Percentiles rank a stretch among this genome's conserved stretches.
Evolutionary conservation across 345 rosid species (phyloP).

Genomic region (Litchi chinensis): DNA sequence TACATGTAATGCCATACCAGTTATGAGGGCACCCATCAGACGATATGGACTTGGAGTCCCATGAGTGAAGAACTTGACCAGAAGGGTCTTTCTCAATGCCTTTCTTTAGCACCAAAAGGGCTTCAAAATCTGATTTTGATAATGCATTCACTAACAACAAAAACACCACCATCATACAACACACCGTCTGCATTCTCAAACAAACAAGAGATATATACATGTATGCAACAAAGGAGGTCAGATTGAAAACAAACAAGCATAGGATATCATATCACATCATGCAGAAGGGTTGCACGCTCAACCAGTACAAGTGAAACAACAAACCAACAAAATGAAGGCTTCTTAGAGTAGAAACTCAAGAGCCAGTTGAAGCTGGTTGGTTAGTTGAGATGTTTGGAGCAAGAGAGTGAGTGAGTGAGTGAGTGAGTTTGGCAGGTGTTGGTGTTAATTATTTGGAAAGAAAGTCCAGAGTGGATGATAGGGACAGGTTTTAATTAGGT

Average conservation of each 20-base stretch:
- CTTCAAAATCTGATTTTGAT: constrained; percentile 68
- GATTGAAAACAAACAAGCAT: background rate
- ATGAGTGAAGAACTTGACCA: constrained; percentile 57
- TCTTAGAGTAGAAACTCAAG: background rate
- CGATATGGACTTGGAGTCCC: constrained; percentile 64
- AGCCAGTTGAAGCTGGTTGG: background rate
- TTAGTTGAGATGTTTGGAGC: background rate
- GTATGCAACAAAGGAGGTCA: too few species aligned
- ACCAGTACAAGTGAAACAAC: background rate
- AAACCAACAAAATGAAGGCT: background rate
- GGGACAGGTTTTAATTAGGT: constrained; percentile 6
- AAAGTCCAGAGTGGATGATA: background rate
- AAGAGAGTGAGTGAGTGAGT: background rate
- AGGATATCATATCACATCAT: background rate
- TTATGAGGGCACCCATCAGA: constrained; percentile 70
- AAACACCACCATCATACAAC: constrained; percentile 40
- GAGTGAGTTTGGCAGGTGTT: constrained; percentile 13
- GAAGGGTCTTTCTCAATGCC: constrained; percentile 65
- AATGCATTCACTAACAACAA: constrained; percentile 42
- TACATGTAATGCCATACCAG: constrained; percentile 81
- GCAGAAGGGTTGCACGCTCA: background rate
- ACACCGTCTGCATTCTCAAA: constrained; percentile 56
- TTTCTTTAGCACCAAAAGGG: constrained; percentile 75
- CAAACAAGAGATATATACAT: background rate
- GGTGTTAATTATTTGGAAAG: background rate